Conservation (phyloP, 2,329 filamentous ascomycete genomes). For the Epichloe aotearoae region DNA sequence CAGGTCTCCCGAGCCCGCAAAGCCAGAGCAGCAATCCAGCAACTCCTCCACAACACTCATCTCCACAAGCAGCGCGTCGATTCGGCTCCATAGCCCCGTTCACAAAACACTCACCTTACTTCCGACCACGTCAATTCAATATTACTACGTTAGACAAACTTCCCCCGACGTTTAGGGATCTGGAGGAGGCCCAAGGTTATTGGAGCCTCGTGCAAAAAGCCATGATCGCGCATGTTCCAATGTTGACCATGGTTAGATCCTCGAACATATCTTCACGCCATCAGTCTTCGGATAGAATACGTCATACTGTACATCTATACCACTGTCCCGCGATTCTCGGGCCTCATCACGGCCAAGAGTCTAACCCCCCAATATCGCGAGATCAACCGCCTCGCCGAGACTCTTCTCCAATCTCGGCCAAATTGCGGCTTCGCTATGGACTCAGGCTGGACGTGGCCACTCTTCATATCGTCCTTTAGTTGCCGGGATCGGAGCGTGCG, state of each 20-base stretch:
- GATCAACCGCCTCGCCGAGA: conserved; percentile 24
- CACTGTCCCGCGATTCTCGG: conserved; percentile 24
- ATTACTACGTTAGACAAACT: conserved; percentile 20
- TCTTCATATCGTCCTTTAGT: conserved; percentile 27
- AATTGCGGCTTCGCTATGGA: conserved; percentile 32
- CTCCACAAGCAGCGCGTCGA: conserved; percentile 9
- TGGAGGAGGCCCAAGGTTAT: conserved; percentile 24
- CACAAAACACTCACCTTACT: conserved; percentile 25
- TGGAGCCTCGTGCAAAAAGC: conserved; percentile 25
- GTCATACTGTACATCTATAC: conserved; percentile 27
- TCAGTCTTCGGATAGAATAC: conserved; percentile 29
- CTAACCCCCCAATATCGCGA: conserved; percentile 31
- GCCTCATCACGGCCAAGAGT: conserved; percentile 20
- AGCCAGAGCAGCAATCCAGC: conserved; percentile 18
- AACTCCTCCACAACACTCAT: conserved; percentile 9
- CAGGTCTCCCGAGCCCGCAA: conserved; percentile 20
- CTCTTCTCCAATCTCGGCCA: conserved; percentile 21
- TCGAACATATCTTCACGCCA: conserved; percentile 21
- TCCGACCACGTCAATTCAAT: conserved; percentile 17
- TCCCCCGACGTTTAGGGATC: conserved; percentile 17
- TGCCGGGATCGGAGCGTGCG: conserved; percentile 26
- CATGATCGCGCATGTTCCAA: conserved; percentile 23
- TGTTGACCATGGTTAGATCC: conserved; percentile 18
- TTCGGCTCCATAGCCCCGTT: conserved; percentile 23
- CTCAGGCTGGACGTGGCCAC: conserved; percentile 30